Conservation (phyloP, 768 basidiomycete species). For the Podaxis pistillaris region DNA sequence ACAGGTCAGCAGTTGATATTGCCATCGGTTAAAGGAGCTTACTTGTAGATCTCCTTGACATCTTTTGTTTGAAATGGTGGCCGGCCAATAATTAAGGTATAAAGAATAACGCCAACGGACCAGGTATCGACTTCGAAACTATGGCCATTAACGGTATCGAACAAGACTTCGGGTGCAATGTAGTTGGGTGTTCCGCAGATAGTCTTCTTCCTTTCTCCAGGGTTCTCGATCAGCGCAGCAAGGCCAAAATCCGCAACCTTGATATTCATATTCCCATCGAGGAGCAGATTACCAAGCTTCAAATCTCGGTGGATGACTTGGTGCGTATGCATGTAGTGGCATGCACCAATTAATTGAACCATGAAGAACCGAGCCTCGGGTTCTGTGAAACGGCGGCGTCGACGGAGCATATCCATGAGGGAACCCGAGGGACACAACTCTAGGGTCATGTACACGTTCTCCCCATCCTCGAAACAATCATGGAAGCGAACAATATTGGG, state of each 20-base stretch:
- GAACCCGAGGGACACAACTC: slow-evolving; percentile 90
- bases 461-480: slow-evolving; percentile 93
- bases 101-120: slow-evolving; percentile 96
- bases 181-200: slow-evolving; percentile 99
- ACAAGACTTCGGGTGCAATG: slow-evolving; percentile 96
- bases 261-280: slow-evolving; percentile 90
- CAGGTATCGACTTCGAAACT: slow-evolving; percentile 99
- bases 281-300: slow-evolving; percentile 93
- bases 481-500: slow-evolving; percentile 91
- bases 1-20: slow-evolving; percentile 10
- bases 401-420: slow-evolving; percentile 87
- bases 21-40: slow-evolving; percentile 22
- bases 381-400: slow-evolving; percentile 84
- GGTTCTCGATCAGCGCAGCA: slow-evolving; percentile 94
- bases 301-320: slow-evolving; percentile 98
- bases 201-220: slow-evolving; percentile 97
- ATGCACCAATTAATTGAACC: slow-evolving; percentile 93
- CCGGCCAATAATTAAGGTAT: slow-evolving; percentile 91
- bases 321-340: slow-evolving; percentile 95
- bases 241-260: slow-evolving; percentile 98
- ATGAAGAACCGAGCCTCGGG: slow-evolving; percentile 92
- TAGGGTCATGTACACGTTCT: slow-evolving; percentile 97
- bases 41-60: slow-evolving; percentile 95
- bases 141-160: slow-evolving; percentile 94
- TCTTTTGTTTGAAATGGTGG: slow-evolving; percentile 99